These are phyloP conservation scores for Fusarium torulosum DNA, from an alignment of 2,329 filamentous ascomycete species.

Conservation along the genomic window DNA sequence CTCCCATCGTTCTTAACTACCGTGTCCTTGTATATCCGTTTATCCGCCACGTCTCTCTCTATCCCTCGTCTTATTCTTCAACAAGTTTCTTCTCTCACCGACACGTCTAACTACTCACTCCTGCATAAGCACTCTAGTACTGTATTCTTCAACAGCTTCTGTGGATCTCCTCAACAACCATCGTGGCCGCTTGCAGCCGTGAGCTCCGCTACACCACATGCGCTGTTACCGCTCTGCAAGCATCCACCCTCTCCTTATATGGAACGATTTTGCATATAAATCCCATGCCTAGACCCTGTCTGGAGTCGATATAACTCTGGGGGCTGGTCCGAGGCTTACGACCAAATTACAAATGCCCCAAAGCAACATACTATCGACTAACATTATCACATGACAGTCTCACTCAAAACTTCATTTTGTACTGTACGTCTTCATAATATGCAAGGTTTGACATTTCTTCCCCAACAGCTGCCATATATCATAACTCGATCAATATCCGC, in stretches of 20 bases:
- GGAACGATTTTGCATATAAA: conserved; percentile 24
- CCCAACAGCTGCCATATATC: conserved; percentile 1
- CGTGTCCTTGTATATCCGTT: conserved; percentile 18
- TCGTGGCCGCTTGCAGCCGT: conserved; percentile 17
- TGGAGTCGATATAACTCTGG: neutral
- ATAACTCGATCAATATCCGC: conserved; percentile 7
- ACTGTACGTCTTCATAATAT: neutral
- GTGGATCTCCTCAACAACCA: conserved; percentile 18
- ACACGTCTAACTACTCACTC: conserved; percentile 14
- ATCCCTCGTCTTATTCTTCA: conserved; percentile 13
- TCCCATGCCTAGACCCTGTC: conserved; percentile 20
- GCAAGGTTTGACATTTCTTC: conserved; percentile 5
- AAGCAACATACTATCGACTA: conserved; percentile 1
- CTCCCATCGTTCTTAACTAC: neutral
- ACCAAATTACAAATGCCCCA: neutral
- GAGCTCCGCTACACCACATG: conserved; percentile 24
- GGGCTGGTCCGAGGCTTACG: conserved; percentile 2
- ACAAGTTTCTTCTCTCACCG: conserved; percentile 30
- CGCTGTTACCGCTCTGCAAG: neutral
- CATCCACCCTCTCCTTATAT: conserved; percentile 28
- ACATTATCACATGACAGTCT: conserved; percentile 3
- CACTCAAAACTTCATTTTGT: neutral
- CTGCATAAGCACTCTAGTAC: conserved; percentile 5
- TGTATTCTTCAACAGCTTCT: neutral
- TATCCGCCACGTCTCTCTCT: neutral